Percentiles rank a stretch among this genome's conserved stretches.
phyloP scores from a whole-genome alignment of 768 basidiomycete species.

The Suillus cothurnatus region DNA sequence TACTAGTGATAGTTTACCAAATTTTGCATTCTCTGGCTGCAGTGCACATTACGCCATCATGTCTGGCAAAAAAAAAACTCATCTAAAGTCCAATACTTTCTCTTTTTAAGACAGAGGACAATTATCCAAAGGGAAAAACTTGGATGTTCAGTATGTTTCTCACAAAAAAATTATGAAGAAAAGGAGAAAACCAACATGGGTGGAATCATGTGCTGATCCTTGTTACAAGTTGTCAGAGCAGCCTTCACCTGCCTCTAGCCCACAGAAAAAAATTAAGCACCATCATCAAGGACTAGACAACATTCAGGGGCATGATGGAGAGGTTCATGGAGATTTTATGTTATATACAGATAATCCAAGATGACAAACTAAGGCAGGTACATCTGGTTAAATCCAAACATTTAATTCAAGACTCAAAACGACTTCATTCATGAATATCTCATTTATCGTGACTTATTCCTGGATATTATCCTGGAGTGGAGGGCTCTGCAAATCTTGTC shows the following conservation, averaged over 20 bases:
- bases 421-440: no score
- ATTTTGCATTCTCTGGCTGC: no score
- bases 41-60: background rate
- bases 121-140: background rate
- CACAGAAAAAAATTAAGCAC: background rate
- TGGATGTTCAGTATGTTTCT: background rate
- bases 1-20: no score
- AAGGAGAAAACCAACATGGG: background rate
- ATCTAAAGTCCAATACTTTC: background rate
- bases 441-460: no score
- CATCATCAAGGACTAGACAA: background rate
- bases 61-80: background rate
- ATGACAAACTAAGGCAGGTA: no score
- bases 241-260: background rate
- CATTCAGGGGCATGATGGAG: no score
- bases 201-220: background rate
- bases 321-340: no score
- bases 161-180: background rate
- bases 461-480: no score
- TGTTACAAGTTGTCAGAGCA: background rate
- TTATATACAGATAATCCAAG: no score
- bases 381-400: no score
- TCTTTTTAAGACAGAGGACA: background rate
- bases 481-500: no score
- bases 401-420: no score